These are phyloP conservation scores for Termitomyces sp. DNA, from an alignment of 768 basidiomycete species.

Conservation along the genomic window DNA sequence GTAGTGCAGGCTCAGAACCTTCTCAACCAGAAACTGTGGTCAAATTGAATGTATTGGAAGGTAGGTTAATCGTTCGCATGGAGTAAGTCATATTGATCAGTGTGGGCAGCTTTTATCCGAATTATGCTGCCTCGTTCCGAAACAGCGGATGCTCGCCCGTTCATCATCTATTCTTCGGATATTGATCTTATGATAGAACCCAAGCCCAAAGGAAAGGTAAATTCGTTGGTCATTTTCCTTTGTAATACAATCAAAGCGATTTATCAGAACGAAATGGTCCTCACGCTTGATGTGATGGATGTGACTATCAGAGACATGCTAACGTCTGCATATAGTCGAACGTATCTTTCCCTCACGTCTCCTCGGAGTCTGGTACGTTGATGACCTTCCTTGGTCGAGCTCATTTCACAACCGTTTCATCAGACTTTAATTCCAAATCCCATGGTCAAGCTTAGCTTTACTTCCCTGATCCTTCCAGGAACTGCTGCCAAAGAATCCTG, in stretches of 20 bases:
- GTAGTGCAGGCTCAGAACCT: conserved; percentile 22
- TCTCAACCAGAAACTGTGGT: conserved; percentile 42
- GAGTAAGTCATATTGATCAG: not conserved
- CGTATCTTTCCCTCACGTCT: conserved; percentile 54
- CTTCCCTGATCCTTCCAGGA: conserved; percentile 57
- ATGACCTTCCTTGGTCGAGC: not conserved
- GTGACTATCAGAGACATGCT: conserved; percentile 51
- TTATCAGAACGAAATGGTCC: conserved; percentile 63
- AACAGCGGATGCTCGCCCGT: conserved; percentile 32
- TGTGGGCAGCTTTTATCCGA: conserved; percentile 32
- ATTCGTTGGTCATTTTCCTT: conserved; percentile 10
- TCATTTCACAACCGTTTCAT: conserved; percentile 1
- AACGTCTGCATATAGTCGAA: conserved; percentile 27
- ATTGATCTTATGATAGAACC: conserved; percentile 61
- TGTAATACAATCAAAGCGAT: conserved; percentile 4
- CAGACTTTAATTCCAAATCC: conserved; percentile 48
- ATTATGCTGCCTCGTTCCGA: conserved; percentile 48
- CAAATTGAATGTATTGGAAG: conserved; percentile 48
- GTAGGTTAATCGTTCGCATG: conserved; percentile 22
- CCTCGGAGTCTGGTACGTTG: conserved; percentile 54
- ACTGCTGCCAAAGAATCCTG: conserved; percentile 76
- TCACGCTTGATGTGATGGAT: conserved; percentile 65
- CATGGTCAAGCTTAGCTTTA: conserved; percentile 61
- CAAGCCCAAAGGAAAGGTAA: conserved; percentile 69
- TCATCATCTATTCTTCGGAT: conserved; percentile 62